phyloP scores from a whole-genome alignment of 768 basidiomycete species.

The Chalciporus sphaerocephalus region DNA sequence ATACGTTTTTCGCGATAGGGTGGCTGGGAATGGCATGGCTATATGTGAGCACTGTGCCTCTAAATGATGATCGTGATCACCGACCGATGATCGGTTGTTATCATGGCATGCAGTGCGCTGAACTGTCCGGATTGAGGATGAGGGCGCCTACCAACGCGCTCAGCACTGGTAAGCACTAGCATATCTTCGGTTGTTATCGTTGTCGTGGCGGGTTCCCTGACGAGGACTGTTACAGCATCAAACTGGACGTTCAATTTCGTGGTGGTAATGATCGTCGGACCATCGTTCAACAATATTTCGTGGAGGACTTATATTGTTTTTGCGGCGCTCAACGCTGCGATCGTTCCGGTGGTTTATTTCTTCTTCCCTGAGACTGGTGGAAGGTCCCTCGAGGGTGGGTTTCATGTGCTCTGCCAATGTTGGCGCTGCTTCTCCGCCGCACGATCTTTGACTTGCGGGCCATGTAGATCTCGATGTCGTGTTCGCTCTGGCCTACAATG shows the following conservation, averaged over 20 bases:
- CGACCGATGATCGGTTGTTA: neutral
- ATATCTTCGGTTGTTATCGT: neutral
- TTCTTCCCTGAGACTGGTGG: slow-evolving; percentile 11
- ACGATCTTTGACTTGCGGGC: too few relatives aligned
- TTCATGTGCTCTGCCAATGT: too few relatives aligned
- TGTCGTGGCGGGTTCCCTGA: too few relatives aligned
- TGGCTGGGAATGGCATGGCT: slow-evolving; percentile 39
- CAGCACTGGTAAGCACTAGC: slow-evolving; percentile 16
- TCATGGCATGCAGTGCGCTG: slow-evolving; percentile 21
- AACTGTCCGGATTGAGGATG: slow-evolving; percentile 27
- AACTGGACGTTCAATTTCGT: slow-evolving; percentile 14
- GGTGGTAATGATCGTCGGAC: slow-evolving; percentile 9
- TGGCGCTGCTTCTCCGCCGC: too few relatives aligned
- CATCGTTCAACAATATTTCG: slow-evolving; percentile 8
- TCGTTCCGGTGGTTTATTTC: slow-evolving; percentile 7
- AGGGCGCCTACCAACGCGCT: slow-evolving; percentile 31
- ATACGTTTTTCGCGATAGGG: slow-evolving; percentile 35
- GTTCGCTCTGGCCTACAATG: too few relatives aligned
- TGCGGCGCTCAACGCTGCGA: slow-evolving; percentile 3
- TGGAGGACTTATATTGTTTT: slow-evolving; percentile 10
- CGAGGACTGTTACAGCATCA: slow-evolving; percentile 1
- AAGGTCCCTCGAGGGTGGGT: slow-evolving; percentile 8
- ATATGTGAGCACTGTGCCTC: slow-evolving; percentile 10
- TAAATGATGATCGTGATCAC: neutral
- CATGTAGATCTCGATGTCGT: too few relatives aligned